phyloP scores from a whole-genome alignment of 192 early-diverging fungal genomes.

The Linnemannia hyalina region DNA sequence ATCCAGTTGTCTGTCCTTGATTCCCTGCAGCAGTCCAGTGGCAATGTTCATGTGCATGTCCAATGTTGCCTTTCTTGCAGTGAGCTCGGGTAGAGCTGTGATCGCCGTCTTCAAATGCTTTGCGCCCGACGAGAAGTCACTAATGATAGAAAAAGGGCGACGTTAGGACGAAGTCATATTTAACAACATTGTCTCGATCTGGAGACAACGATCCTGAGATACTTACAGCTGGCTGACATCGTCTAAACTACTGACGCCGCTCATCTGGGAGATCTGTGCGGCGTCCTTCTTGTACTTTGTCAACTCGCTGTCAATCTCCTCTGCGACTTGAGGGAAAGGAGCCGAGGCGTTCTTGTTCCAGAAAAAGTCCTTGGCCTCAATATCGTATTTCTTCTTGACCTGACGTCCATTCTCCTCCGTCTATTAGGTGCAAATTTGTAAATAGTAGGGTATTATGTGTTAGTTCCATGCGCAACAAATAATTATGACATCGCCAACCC shows the following conservation, averaged over 20 bases:
- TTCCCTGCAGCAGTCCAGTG: slow-evolving; percentile 86
- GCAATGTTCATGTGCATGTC: slow-evolving; percentile 99
- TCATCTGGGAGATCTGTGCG: slow-evolving; percentile 88
- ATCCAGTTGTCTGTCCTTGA: slow-evolving; percentile 95
- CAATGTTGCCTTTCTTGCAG: slow-evolving; percentile 90
- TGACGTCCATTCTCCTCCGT: slow-evolving; percentile 74
- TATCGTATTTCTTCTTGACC: slow-evolving; percentile 84
- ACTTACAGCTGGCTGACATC: slow-evolving; percentile 80
- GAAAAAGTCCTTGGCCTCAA: slow-evolving; percentile 92
- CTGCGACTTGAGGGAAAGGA: slow-evolving; percentile 98
- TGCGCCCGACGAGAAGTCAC: slow-evolving; percentile 86
- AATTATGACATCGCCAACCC: neutral
- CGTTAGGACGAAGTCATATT: neutral
- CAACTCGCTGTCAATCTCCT: slow-evolving; percentile 93
- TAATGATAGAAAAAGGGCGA: slow-evolving; percentile 15
- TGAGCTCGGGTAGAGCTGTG: slow-evolving; percentile 93
- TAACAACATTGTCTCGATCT: too few species aligned
- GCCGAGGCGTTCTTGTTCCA: slow-evolving; percentile 93
- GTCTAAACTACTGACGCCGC: slow-evolving; percentile 86
- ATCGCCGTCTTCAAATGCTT: slow-evolving; percentile 93
- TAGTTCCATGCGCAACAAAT: neutral
- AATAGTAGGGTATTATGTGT: neutral
- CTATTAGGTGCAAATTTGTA: slow-evolving; percentile 21
- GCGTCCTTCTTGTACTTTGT: slow-evolving; percentile 97
- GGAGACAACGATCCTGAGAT: neutral